A percentile compares a stretch with the other conserved stretches of the same genome.
Conservation (phyloP, 768 basidiomycete species). For the Suillus subalutaceus region DNA sequence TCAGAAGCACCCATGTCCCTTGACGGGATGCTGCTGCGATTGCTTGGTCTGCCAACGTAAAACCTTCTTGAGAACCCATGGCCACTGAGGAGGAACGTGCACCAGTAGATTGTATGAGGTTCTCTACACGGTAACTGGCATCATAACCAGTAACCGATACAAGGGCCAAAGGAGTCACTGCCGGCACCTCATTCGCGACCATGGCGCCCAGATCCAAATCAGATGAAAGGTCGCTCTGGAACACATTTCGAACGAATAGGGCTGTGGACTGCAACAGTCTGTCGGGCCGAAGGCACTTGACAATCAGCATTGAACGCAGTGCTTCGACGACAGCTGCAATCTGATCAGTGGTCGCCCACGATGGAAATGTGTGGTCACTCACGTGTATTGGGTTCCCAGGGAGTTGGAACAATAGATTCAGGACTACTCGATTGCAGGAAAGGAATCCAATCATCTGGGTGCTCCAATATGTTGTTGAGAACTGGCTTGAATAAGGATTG, state of each 20-base stretch:
- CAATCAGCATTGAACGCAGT: constrained; percentile 72
- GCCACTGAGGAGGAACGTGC: constrained; percentile 87
- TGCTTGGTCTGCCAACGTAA: constrained; percentile 92
- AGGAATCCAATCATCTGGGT: constrained; percentile 67
- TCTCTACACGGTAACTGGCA: constrained; percentile 95
- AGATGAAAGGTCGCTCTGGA: constrained; percentile 81
- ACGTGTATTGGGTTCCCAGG: constrained; percentile 83
- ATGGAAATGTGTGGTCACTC: constrained; percentile 34
- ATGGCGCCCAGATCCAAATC: constrained; percentile 76
- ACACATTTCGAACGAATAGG: constrained; percentile 72
- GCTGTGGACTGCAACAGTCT: constrained; percentile 84
- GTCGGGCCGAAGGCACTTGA: constrained; percentile 94
- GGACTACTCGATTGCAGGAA: constrained; percentile 72
- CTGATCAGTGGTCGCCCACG: constrained; percentile 17
- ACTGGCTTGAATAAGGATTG: constrained; percentile 81
- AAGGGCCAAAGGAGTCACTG: constrained; percentile 84
- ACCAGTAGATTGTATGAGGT: constrained; percentile 76
- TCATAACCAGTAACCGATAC: constrained; percentile 96
- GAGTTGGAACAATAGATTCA: constrained; percentile 69
- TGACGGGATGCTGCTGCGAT: constrained; percentile 90
- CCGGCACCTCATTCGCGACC: constrained; percentile 77
- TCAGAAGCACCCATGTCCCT: constrained; percentile 95
- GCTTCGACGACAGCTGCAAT: constrained; percentile 68
- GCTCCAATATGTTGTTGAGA: constrained; percentile 57
- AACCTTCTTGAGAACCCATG: constrained; percentile 99